Percentiles rank a stretch among this genome's conserved stretches.
Evolutionary conservation across 2,329 filamentous ascomycete species (phyloP).

Genomic region (Dactylella cylindrospora): DNA sequence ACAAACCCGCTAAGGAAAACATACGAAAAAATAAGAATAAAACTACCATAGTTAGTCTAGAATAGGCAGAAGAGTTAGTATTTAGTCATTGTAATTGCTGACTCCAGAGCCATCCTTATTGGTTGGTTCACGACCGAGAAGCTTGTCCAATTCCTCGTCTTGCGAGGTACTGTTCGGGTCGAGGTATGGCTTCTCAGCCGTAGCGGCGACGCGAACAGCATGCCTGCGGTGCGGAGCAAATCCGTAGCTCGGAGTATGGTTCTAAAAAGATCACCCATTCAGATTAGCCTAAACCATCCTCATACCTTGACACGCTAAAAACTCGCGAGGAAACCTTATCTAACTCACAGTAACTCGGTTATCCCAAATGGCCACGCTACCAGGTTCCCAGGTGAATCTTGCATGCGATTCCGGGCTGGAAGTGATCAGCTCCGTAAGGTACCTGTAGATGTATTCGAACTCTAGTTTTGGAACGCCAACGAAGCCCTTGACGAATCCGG

Average conservation of each 20-base stretch:
- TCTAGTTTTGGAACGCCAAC: slow-evolving; percentile 62
- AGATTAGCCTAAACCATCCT: neutral
- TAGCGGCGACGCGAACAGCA: slow-evolving; percentile 53
- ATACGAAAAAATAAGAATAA: too few relatives aligned
- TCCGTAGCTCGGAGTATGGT: slow-evolving; percentile 61
- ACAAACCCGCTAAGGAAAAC: too few relatives aligned
- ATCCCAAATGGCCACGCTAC: slow-evolving; percentile 70
- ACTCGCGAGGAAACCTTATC: neutral
- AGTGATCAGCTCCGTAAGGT: slow-evolving; percentile 60
- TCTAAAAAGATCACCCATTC: slow-evolving; percentile 50
- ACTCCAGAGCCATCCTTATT: slow-evolving; percentile 60
- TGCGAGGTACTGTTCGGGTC: slow-evolving; percentile 55
- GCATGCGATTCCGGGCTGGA: slow-evolving; percentile 69
- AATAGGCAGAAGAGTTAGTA: too few relatives aligned
- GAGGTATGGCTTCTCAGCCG: slow-evolving; percentile 50
- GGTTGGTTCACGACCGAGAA: slow-evolving; percentile 57
- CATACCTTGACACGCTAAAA: neutral
- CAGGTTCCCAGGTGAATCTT: slow-evolving; percentile 65
- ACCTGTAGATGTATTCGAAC: slow-evolving; percentile 58
- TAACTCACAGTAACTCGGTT: slow-evolving; percentile 60
- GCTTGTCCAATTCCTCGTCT: slow-evolving; percentile 58
- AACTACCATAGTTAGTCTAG: too few relatives aligned
- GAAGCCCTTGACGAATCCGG: slow-evolving; percentile 61
- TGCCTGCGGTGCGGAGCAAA: slow-evolving; percentile 62
- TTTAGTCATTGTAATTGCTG: slow-evolving; percentile 62